Base-by-base conservation (phyloP, 2,329 filamentous ascomycete genomes). In the Ascochyta viciae-villosae region DNA sequence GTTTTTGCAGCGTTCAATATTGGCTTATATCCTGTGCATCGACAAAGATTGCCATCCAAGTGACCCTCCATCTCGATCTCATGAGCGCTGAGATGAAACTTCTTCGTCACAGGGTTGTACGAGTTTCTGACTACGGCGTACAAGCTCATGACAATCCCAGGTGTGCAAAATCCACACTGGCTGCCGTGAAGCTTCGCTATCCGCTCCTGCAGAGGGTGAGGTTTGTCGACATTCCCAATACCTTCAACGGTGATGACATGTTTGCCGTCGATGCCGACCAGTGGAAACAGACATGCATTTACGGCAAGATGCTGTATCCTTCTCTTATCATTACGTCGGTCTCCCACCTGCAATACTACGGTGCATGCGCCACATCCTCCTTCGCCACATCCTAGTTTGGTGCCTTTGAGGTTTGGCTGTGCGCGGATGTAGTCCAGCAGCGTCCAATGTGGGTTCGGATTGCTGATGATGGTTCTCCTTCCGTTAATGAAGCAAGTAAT, bases 241-340 rank as follows among this genome's bases (percentile, higher is more conserved):
- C 94, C 94, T 77, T 98, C 94, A 38, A 98, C 87, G 2, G 94
- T 98, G 72, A 98, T 93, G 73, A 98, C 91, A 85, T 98, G 94
- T 74, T 98, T 98, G 43, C 94, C 94, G 76, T 98, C 94, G 41
- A 98, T 84, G 62, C 92, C 96, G 55, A 92, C 89, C 35, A 98
- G 82, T 2, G 94, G 95, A 12, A 94, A 94, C 44, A 98, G 80
- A 73, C 94, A 98, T 22, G 94, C 94, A 72, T 98, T 98, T 50
- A 98, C 91, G 44, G 92, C 95, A 52, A 94, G 90, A 81, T 98
- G 93, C 72, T 96, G 96, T 67, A 97, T 90, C 73, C 89, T 85
- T 68, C 89, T 90, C 15, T 96, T 97, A 70, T 89, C 88, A 37
- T 61, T 61, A 74, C 96, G 91, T 59, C 89, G 92, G 45, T 65